Evolutionary conservation across 2,329 filamentous ascomycete species (phyloP).

Genomic region (Raffaelea albimanens): DNA sequence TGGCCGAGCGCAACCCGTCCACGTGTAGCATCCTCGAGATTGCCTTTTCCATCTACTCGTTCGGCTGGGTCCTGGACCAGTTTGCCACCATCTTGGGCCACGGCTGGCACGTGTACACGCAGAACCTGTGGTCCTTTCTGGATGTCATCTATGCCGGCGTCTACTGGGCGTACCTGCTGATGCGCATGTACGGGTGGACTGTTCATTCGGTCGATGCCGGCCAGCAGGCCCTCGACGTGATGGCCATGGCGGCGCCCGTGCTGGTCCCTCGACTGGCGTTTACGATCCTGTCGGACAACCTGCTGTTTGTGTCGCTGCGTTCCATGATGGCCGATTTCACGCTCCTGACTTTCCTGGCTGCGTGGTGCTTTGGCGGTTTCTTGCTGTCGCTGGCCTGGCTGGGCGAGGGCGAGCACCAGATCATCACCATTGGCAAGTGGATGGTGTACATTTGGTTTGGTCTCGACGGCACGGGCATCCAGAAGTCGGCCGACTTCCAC

Average conservation of each 20-base stretch:
- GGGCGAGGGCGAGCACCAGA: constrained; percentile 50
- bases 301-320: constrained; percentile 70
- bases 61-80: constrained; percentile 73
- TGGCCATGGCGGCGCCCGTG: constrained; percentile 71
- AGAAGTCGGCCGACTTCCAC: constrained; percentile 60
- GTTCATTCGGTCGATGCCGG: constrained; percentile 36
- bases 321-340: constrained; percentile 84
- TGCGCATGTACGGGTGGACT: constrained; percentile 57
- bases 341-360: constrained; percentile 63
- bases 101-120: constrained; percentile 68
- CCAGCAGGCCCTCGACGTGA: constrained; percentile 64
- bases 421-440: constrained; percentile 73
- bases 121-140: constrained; percentile 82
- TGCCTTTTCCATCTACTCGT: constrained; percentile 62
- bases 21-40: constrained; percentile 50
- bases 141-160: constrained; percentile 70
- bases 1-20: constrained; percentile 56
- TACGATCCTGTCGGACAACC: constrained; percentile 72
- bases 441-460: constrained; percentile 94
- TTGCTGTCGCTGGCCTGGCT: constrained; percentile 73
- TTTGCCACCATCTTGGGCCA: constrained; percentile 70
- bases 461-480: constrained; percentile 61
- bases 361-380: constrained; percentile 80
- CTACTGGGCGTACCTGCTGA: constrained; percentile 56
- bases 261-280: constrained; percentile 73